Evolutionary conservation across 2,329 filamentous ascomycete genomes (phyloP).

Genomic region (Ophiostoma australiae): DNA sequence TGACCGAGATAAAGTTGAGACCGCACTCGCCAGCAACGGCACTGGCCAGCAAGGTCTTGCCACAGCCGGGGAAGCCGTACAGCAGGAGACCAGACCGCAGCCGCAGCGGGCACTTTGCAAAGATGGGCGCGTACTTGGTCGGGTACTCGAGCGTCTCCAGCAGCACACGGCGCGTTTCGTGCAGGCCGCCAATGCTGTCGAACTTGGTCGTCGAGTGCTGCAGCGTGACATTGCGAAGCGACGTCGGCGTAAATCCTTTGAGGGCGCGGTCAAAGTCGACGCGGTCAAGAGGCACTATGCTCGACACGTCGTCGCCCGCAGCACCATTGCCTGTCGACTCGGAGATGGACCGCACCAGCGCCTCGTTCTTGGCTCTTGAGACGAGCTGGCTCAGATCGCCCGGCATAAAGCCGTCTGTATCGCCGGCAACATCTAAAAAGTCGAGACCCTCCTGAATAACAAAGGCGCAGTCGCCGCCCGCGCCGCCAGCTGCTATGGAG

Average conservation of each 20-base stretch:
- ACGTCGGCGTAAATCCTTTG: conserved; percentile 90
- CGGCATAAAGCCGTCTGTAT: conserved; percentile 97
- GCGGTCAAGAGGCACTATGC: conserved; percentile 59
- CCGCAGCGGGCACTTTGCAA: conserved; percentile 91
- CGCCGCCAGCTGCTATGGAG: conserved; percentile 32
- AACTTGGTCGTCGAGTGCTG: conserved; percentile 93
- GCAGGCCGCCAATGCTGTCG: conserved; percentile 82
- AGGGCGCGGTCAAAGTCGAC: conserved; percentile 79
- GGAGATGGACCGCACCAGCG: conserved; percentile 75
- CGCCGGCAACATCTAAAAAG: conserved; percentile 85
- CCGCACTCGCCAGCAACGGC: conserved; percentile 97
- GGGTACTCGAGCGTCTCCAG: conserved; percentile 95
- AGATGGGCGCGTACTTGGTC: conserved; percentile 96
- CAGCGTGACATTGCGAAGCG: conserved; percentile 86
- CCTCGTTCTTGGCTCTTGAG: conserved; percentile 82
- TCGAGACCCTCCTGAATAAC: conserved; percentile 72
- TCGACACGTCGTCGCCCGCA: conserved; percentile 39
- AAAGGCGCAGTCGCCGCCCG: conserved; percentile 53
- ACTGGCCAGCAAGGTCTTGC: conserved; percentile 91
- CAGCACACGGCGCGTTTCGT: conserved; percentile 80
- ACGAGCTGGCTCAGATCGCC: conserved; percentile 85
- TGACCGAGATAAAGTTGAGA: conserved; percentile 97
- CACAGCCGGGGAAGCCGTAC: conserved; percentile 93
- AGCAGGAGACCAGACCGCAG: conserved; percentile 86
- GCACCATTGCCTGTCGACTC: conserved; percentile 42